phyloP scores from a whole-genome alignment of 2,329 filamentous ascomycete species.

The Triangularia setosa region DNA sequence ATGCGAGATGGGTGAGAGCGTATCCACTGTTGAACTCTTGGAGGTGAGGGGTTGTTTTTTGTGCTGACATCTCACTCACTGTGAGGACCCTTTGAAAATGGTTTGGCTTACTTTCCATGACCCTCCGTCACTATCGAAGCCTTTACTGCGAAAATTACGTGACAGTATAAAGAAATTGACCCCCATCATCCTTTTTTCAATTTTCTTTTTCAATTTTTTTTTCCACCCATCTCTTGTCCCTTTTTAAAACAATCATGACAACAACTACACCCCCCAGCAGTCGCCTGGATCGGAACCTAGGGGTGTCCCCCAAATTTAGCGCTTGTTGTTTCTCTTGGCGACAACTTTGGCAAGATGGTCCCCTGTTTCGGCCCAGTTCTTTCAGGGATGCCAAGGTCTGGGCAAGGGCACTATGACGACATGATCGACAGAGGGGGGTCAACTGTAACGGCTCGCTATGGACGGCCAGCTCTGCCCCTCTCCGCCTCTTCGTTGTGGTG shows the following conservation, averaged over 20 bases:
- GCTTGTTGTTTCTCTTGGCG: neutral
- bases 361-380: neutral
- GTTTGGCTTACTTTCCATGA: neutral
- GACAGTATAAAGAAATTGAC: too few species aligned
- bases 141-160: too few species aligned
- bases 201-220: too few species aligned
- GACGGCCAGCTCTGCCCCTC: neutral
- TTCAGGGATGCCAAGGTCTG: neutral
- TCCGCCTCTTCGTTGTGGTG: too few species aligned
- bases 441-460: neutral
- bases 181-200: too few species aligned
- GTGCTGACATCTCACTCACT: neutral
- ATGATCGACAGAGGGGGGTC: slow-evolving; percentile 1
- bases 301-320: neutral
- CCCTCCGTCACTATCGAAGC: too few species aligned
- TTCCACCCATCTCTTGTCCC: too few species aligned
- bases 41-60: neutral
- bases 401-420: slow-evolving; percentile 3
- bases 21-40: neutral
- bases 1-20: neutral
- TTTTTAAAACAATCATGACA: too few species aligned
- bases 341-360: neutral
- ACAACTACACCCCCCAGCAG: neutral
- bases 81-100: neutral
- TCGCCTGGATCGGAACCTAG: too few species aligned